Percentiles rank a stretch among this genome's conserved stretches.
Conservation (phyloP, 2,329 filamentous ascomycete genomes). For the Truncatella angustata region DNA sequence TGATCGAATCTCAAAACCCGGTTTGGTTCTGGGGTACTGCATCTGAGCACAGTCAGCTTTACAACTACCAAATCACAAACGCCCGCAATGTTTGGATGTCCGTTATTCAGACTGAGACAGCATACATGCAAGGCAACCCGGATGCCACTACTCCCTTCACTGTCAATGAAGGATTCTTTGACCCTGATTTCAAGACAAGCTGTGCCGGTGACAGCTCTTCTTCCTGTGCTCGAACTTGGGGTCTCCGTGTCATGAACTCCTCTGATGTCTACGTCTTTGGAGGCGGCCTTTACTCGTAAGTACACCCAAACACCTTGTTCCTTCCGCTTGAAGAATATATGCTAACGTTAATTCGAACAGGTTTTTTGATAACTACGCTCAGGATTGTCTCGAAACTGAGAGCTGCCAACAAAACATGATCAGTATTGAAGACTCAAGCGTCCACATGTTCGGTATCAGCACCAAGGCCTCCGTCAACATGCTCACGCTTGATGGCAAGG, state of each 20-base stretch:
- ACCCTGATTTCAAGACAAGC: conserved; percentile 65
- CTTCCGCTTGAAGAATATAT: not conserved
- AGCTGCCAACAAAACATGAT: conserved; percentile 79
- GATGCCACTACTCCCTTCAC: conserved; percentile 66
- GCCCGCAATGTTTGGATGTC: conserved; percentile 80
- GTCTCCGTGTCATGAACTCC: conserved; percentile 68
- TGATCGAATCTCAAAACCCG: conserved; percentile 73
- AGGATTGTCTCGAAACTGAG: conserved; percentile 64
- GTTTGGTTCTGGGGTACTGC: conserved; percentile 80
- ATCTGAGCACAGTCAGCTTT: conserved; percentile 65
- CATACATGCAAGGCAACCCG: conserved; percentile 84
- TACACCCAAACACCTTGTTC: not conserved
- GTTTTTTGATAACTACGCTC: conserved; percentile 80
- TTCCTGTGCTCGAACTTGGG: conserved; percentile 72
- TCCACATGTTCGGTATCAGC: conserved; percentile 67
- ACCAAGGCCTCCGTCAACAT: conserved; percentile 76
- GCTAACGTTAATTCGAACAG: conserved; percentile 47
- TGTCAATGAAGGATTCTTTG: conserved; percentile 54
- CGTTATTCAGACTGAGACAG: conserved; percentile 85
- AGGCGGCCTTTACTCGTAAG: conserved; percentile 71
- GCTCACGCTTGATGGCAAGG: conserved; percentile 60
- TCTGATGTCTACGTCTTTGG: conserved; percentile 68
- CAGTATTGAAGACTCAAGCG: conserved; percentile 62
- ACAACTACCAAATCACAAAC: conserved; percentile 82
- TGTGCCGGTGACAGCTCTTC: conserved; percentile 43